phyloP scores from a whole-genome alignment of 2,329 filamentous ascomycete species.

The Aureobasidium sp. region DNA sequence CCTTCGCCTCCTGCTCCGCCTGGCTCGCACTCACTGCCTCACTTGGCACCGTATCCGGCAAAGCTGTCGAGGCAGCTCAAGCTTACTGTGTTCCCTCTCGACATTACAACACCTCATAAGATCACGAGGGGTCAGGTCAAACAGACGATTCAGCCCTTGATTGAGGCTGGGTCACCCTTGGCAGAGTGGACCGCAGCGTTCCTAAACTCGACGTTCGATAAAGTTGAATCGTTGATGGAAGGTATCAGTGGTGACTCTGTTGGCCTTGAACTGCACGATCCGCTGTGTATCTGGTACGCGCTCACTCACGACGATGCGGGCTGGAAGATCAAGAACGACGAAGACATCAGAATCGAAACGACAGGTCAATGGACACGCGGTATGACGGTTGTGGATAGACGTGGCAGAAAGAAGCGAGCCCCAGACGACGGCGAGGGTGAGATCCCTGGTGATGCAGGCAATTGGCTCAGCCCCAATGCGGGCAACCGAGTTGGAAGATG shows the following conservation, averaged over 20 bases:
- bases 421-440: slow-evolving; percentile 42
- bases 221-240: slow-evolving; percentile 36
- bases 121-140: slow-evolving; percentile 36
- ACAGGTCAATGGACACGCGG: slow-evolving; percentile 90
- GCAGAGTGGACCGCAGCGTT: slow-evolving; percentile 41
- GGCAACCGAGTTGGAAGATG: slow-evolving; percentile 79
- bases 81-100: slow-evolving; percentile 42
- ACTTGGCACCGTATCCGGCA: slow-evolving; percentile 34
- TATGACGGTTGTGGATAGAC: slow-evolving; percentile 77
- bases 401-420: slow-evolving; percentile 50
- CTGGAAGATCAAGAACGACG: slow-evolving; percentile 38
- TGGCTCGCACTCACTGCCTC: slow-evolving; percentile 18
- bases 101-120: slow-evolving; percentile 40
- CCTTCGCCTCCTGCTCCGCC: slow-evolving; percentile 44
- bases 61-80: slow-evolving; percentile 37
- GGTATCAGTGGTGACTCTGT: slow-evolving; percentile 31
- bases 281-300: slow-evolving; percentile 32
- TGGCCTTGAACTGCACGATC: slow-evolving; percentile 42
- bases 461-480: slow-evolving; percentile 66
- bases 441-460: slow-evolving; percentile 60
- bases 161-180: slow-evolving; percentile 34
- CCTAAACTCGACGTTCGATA: slow-evolving; percentile 39
- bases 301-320: slow-evolving; percentile 18
- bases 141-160: slow-evolving; percentile 25
- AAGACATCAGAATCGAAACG: slow-evolving; percentile 87